Conservation (phyloP, 2,329 filamentous ascomycete species). For the Coniochaeta sp. region DNA sequence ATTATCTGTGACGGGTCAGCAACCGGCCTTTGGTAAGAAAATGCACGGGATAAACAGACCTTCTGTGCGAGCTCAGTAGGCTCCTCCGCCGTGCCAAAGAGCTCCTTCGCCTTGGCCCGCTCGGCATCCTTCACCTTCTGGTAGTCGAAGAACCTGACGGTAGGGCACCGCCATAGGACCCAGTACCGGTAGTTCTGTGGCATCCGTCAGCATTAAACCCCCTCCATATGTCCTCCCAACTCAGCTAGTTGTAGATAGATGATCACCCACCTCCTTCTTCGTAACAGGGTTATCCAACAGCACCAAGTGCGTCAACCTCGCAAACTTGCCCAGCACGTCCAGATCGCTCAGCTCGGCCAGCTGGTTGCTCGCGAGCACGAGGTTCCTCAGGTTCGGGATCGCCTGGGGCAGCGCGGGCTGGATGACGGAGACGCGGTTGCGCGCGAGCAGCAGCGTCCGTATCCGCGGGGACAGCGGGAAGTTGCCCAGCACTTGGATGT, state of each 20-base stretch:
- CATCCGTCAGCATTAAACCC: constrained; percentile 4
- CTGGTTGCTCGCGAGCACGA: constrained; percentile 80
- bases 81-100: constrained; percentile 75
- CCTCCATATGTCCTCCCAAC: too few species aligned
- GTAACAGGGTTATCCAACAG: constrained; percentile 84
- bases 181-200: constrained; percentile 82
- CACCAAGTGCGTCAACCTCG: constrained; percentile 69
- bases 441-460: constrained; percentile 78
- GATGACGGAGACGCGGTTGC: constrained; percentile 80
- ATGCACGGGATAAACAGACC: constrained; percentile 33
- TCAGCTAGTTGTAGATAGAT: too few species aligned
- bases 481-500: constrained; percentile 82
- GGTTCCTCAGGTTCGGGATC: constrained; percentile 72
- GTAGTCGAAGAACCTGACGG: constrained; percentile 86
- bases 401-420: constrained; percentile 67
- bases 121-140: constrained; percentile 85
- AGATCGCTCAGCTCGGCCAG: constrained; percentile 79
- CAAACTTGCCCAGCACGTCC: constrained; percentile 66
- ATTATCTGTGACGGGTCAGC: constrained; percentile 52
- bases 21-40: too few species aligned
- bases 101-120: constrained; percentile 64
- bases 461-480: constrained; percentile 88
- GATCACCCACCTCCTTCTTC: constrained; percentile 72
- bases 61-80: constrained; percentile 75
- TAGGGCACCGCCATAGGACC: constrained; percentile 80